Percentiles rank a stretch among this genome's conserved stretches.
phyloP scores from a whole-genome alignment of 2,329 filamentous ascomycete species.

The Zymoseptoria pseudotritici region DNA sequence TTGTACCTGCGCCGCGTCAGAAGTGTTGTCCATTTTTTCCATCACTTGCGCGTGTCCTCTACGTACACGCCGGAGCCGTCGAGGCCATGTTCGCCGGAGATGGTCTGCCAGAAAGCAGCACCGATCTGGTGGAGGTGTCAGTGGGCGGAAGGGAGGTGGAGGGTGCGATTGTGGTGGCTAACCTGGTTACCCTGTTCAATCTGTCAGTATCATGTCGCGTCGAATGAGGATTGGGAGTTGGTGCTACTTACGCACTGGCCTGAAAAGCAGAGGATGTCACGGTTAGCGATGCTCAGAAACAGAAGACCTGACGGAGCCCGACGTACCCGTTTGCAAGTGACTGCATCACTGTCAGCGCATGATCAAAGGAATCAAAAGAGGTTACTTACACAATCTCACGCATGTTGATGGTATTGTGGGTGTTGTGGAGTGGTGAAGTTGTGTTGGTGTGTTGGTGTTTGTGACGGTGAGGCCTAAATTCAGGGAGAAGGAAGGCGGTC shows the following conservation, averaged over 20 bases:
- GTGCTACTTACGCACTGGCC: not conserved
- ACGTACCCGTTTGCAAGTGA: not conserved
- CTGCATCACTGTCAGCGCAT: not conserved
- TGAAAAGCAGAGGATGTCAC: no score
- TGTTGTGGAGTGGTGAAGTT: not conserved
- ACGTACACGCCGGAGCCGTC: conserved; percentile 93
- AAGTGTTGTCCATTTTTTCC: conserved; percentile 1
- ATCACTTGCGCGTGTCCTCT: not conserved
- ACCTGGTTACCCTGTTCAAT: not conserved
- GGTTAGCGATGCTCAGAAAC: no score
- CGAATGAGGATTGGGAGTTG: not conserved
- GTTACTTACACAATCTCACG: not conserved
- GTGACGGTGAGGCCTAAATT: no score
- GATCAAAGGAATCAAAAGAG: no score
- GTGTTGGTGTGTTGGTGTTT: no score
- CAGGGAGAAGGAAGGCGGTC: no score
- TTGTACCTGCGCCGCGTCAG: conserved; percentile 63
- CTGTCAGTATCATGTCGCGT: not conserved
- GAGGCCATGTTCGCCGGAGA: conserved; percentile 74
- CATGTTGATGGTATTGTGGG: not conserved
- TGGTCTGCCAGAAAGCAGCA: conserved; percentile 83
- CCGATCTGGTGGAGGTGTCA: conserved; percentile 74
- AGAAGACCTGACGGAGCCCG: no score
- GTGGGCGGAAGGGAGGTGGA: not conserved
- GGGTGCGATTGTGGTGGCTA: not conserved